phyloP scores from a whole-genome alignment of 169 alveolate species.

The Cryptosporidium ubiquitum region DNA sequence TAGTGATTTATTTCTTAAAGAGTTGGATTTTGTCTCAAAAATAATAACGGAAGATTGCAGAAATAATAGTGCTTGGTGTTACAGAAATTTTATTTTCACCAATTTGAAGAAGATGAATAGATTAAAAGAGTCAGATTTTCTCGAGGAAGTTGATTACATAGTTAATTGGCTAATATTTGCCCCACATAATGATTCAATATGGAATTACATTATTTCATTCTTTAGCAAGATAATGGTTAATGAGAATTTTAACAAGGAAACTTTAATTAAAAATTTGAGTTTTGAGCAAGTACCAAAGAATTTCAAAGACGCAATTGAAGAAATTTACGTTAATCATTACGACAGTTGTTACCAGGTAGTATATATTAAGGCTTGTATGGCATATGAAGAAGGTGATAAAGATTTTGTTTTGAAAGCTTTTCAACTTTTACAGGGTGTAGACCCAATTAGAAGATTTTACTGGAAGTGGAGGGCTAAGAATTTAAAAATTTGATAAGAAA shows the following conservation, averaged over 20 bases:
- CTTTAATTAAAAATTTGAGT: neutral
- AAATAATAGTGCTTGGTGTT: constrained; percentile 72
- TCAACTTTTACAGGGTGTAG: neutral
- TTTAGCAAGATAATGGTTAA: constrained; percentile 37
- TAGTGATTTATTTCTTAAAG: neutral
- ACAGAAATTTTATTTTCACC: constrained; percentile 23
- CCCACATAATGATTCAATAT: constrained; percentile 53
- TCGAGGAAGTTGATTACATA: constrained; percentile 35
- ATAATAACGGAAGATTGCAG: constrained; percentile 48
- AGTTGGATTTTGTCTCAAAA: constrained; percentile 12
- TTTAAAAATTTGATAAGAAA: neutral
- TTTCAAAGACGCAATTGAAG: constrained; percentile 9
- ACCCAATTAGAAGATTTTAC: constrained; percentile 37
- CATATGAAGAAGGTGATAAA: constrained; percentile 26
- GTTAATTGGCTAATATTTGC: constrained; percentile 38
- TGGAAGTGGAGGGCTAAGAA: constrained; percentile 57
- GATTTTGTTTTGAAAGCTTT: neutral
- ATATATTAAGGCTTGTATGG: constrained; percentile 59
- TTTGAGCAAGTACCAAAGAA: constrained; percentile 10
- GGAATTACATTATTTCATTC: constrained; percentile 53
- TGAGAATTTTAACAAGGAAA: neutral
- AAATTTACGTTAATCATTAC: neutral
- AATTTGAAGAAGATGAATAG: neutral
- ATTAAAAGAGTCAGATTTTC: constrained; percentile 4
- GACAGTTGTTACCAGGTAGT: constrained; percentile 40